These are phyloP conservation scores for Mycena rebaudengoi DNA, from an alignment of 768 basidiomycete genomes.

Conservation along the genomic window DNA sequence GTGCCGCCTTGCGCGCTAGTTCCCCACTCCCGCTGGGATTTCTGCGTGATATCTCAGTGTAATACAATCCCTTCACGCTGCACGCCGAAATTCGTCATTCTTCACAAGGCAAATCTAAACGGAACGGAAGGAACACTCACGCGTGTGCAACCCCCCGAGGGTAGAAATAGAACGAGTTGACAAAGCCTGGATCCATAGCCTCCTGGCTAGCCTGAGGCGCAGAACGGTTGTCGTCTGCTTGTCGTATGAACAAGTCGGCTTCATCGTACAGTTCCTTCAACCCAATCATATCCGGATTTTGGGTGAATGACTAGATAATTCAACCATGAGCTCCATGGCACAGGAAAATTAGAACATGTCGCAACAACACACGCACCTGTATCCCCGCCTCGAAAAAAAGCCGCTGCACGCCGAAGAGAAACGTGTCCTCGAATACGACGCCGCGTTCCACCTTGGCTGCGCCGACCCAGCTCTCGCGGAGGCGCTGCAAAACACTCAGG, in stretches of 20 bases:
- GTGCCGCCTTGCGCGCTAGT: slow-evolving; percentile 18
- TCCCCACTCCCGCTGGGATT: not conserved
- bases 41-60: not conserved
- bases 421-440: slow-evolving; percentile 21
- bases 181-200: slow-evolving; percentile 8
- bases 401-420: slow-evolving; percentile 22
- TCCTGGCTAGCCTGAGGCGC: not conserved
- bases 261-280: slow-evolving; percentile 20
- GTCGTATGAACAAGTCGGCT: slow-evolving; percentile 18
- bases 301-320: not conserved
- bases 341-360: not conserved
- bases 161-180: slow-evolving; percentile 24
- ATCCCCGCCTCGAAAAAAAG: slow-evolving; percentile 25
- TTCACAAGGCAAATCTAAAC: not conserved
- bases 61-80: slow-evolving; percentile 26
- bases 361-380: slow-evolving; percentile 16
- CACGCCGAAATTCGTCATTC: not conserved
- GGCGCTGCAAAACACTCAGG: slow-evolving; percentile 17
- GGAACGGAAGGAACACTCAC: not conserved
- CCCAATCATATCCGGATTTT: not conserved
- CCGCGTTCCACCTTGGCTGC: slow-evolving; percentile 10
- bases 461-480: slow-evolving; percentile 15
- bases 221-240: slow-evolving; percentile 10
- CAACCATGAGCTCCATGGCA: not conserved
- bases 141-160: slow-evolving; percentile 23